These are phyloP conservation scores for Eucalyptus sideroxylon DNA, from an alignment of 345 rosid species.

Conservation along the genomic window DNA sequence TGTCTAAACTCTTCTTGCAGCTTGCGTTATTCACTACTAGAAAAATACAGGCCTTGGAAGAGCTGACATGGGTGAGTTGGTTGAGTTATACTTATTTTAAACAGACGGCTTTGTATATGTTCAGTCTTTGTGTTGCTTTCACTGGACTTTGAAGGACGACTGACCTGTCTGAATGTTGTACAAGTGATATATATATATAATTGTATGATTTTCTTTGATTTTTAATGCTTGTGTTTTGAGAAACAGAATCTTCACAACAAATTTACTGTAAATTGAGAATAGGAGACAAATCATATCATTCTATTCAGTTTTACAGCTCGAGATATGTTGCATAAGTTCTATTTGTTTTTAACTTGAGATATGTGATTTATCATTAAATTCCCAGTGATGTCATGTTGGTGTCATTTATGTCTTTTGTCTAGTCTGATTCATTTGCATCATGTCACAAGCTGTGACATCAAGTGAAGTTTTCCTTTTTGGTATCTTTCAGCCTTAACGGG, in stretches of 20 bases:
- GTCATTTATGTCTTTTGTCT: neutral
- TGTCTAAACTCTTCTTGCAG: slow-evolving; percentile 20
- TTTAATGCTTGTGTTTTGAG: neutral
- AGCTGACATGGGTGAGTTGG: slow-evolving; percentile 75
- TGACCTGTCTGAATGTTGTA: neutral
- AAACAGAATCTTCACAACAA: neutral
- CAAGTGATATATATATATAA: neutral
- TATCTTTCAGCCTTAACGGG: neutral
- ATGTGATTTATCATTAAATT: neutral
- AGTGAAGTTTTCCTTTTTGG: neutral
- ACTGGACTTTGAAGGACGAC: neutral
- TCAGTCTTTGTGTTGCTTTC: neutral
- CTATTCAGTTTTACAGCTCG: neutral
- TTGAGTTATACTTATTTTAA: neutral
- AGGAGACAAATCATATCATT: neutral
- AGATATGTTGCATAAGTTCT: neutral
- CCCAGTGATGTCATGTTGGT: neutral
- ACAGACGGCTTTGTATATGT: neutral
- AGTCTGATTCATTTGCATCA: neutral
- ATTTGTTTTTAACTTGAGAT: neutral
- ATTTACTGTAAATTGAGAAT: neutral
- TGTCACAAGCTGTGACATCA: neutral
- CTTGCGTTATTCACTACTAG: slow-evolving; percentile 82
- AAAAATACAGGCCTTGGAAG: slow-evolving; percentile 64
- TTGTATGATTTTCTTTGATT: neutral